phyloP scores from a whole-genome alignment of 768 basidiomycete species.

The Mrakia blollopis region DNA sequence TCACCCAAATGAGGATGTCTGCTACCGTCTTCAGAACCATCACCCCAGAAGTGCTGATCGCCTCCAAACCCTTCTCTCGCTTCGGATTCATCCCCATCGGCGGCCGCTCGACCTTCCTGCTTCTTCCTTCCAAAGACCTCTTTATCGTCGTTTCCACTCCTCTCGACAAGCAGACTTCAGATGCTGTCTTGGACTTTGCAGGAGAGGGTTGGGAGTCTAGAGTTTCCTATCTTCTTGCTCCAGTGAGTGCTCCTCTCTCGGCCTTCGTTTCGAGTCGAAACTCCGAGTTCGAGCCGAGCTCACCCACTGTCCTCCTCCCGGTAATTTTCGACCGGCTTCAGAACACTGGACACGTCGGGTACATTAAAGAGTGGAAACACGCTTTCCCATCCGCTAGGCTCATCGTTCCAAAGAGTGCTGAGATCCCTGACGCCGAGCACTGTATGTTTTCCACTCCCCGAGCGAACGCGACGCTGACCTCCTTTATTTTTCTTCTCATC shows the following conservation, averaged over 20 bases:
- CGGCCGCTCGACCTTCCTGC: constrained; percentile 77
- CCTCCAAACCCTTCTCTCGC: constrained; percentile 45
- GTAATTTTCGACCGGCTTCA: background rate
- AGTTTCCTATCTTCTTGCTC: constrained; percentile 36
- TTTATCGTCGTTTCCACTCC: constrained; percentile 79
- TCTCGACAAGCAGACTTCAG: constrained; percentile 59
- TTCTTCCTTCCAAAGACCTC: constrained; percentile 61
- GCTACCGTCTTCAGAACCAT: constrained; percentile 28
- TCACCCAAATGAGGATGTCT: background rate
- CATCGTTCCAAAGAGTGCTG: background rate
- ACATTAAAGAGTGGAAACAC: constrained; percentile 48
- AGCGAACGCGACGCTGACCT: constrained; percentile 16
- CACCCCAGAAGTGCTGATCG: constrained; percentile 42
- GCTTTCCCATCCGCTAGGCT: constrained; percentile 36
- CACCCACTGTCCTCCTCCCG: background rate
- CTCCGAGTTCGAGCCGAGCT: no score
- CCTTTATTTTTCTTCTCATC: constrained; percentile 23
- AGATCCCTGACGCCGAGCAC: background rate
- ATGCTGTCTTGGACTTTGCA: constrained; percentile 54
- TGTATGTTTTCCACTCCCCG: background rate
- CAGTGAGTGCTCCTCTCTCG: background rate
- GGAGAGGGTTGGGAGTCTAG: constrained; percentile 58
- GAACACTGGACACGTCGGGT: background rate
- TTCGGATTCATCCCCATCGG: constrained; percentile 47
- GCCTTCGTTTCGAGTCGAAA: no score